Evolutionary conservation across 2,329 filamentous ascomycete species (phyloP).

Genomic region (Fusarium sp.): DNA sequence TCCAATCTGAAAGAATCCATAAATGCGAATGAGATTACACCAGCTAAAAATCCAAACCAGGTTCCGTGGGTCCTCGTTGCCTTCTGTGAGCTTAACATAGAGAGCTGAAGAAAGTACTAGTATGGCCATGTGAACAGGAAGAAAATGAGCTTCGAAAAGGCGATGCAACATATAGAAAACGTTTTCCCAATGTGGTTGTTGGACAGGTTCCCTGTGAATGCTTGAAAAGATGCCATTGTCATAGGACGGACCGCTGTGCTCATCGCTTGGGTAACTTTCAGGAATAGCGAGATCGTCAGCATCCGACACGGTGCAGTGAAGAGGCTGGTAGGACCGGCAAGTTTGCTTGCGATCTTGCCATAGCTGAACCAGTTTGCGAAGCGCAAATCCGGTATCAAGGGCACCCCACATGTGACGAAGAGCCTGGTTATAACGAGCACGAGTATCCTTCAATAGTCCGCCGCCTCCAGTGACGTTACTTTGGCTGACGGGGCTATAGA

Average conservation of each 20-base stretch:
- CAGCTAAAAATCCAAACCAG: conserved; percentile 70
- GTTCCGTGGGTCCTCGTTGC: conserved; percentile 63
- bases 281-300: conserved; percentile 62
- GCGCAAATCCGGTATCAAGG: conserved; percentile 74
- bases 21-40: conserved; percentile 70
- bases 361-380: conserved; percentile 69
- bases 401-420: conserved; percentile 82
- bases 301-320: conserved; percentile 63
- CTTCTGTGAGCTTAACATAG: conserved; percentile 67
- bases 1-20: conserved; percentile 72
- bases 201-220: conserved; percentile 63
- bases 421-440: conserved; percentile 78
- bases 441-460: conserved; percentile 66
- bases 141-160: conserved; percentile 80
- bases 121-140: conserved; percentile 76
- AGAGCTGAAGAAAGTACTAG: conserved; percentile 72
- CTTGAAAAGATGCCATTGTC: conserved; percentile 69
- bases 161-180: conserved; percentile 72
- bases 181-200: conserved; percentile 66
- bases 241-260: conserved; percentile 55
- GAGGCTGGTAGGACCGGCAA: conserved; percentile 65
- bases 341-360: conserved; percentile 70
- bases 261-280: conserved; percentile 56
- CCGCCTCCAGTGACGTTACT: conserved; percentile 75
- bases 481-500: conserved; percentile 78